Percentiles rank a stretch among this genome's conserved stretches.
phyloP scores from a whole-genome alignment of 2,329 filamentous ascomycete genomes.

The Capronia coronata region DNA sequence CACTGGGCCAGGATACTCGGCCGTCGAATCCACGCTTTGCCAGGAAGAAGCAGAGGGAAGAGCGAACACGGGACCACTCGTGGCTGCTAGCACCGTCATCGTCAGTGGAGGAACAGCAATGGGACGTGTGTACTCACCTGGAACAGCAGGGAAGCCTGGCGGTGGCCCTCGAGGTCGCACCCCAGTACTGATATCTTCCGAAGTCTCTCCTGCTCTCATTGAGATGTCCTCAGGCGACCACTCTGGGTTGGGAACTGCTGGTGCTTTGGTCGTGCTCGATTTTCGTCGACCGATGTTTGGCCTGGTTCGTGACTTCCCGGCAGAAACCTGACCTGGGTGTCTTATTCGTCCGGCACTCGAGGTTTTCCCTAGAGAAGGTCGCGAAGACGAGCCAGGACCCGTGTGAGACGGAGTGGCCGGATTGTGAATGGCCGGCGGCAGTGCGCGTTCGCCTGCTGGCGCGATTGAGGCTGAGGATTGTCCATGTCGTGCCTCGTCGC shows the following conservation, averaged over 20 bases:
- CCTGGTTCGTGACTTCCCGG: slow-evolving; percentile 19
- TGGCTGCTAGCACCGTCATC: slow-evolving; percentile 3
- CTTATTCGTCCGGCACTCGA: slow-evolving; percentile 18
- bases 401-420: slow-evolving; percentile 13
- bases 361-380: slow-evolving; percentile 17
- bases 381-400: slow-evolving; percentile 14
- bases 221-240: slow-evolving; percentile 5
- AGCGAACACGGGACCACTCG: slow-evolving; percentile 19
- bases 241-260: slow-evolving; percentile 3
- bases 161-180: slow-evolving; percentile 4
- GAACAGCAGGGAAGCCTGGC: slow-evolving; percentile 9
- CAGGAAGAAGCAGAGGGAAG: slow-evolving; percentile 26
- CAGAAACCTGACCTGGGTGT: slow-evolving; percentile 6
- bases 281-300: slow-evolving; percentile 18
- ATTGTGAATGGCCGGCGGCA: background rate
- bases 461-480: background rate
- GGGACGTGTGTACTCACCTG: slow-evolving; percentile 8
- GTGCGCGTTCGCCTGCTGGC: slow-evolving; percentile 1
- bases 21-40: slow-evolving; percentile 24
- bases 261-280: slow-evolving; percentile 18
- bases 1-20: slow-evolving; percentile 3
- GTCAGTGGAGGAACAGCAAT: slow-evolving; percentile 1
- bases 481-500: background rate
- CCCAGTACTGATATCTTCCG: background rate
- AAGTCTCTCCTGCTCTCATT: background rate